phyloP scores from a whole-genome alignment of 2,329 filamentous ascomycete genomes.

The Colletotrichum endophyticum region DNA sequence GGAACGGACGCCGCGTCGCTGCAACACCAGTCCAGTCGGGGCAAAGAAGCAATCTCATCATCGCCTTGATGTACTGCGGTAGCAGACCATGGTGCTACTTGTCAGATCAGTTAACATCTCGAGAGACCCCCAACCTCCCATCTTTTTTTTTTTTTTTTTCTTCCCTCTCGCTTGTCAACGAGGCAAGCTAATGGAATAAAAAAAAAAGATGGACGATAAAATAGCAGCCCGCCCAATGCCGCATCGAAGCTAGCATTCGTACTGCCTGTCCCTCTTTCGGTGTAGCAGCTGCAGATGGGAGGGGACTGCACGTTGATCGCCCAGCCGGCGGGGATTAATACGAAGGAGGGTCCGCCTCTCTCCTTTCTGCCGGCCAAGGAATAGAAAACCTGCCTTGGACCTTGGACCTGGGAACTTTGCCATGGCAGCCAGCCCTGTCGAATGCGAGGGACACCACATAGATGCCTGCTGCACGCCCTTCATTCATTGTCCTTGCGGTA shows the following conservation, averaged over 20 bases:
- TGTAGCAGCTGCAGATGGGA: background rate
- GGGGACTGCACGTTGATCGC: slow-evolving; percentile 4
- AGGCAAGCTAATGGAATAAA: no score
- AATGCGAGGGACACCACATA: background rate
- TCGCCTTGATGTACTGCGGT: background rate
- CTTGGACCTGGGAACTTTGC: background rate
- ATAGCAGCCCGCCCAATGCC: background rate
- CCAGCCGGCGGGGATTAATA: slow-evolving; percentile 18
- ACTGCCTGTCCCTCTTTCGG: background rate
- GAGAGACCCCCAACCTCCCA: background rate
- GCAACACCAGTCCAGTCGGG: background rate
- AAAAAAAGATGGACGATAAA: background rate
- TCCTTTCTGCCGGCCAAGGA: slow-evolving; percentile 11
- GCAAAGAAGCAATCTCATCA: background rate
- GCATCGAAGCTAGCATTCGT: background rate
- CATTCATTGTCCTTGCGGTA: background rate
- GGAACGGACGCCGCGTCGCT: background rate
- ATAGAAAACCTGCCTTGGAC: slow-evolving; percentile 12
- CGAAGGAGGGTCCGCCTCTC: slow-evolving; percentile 14
- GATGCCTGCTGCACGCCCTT: background rate
- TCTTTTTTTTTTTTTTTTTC: background rate
- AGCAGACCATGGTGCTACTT: background rate
- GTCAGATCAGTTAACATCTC: background rate
- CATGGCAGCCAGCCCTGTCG: slow-evolving; percentile 6
- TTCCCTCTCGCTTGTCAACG: no score